Base-by-base conservation (phyloP, 352 stramenopile genomes). In the Globisporangium perplexum region DNA sequence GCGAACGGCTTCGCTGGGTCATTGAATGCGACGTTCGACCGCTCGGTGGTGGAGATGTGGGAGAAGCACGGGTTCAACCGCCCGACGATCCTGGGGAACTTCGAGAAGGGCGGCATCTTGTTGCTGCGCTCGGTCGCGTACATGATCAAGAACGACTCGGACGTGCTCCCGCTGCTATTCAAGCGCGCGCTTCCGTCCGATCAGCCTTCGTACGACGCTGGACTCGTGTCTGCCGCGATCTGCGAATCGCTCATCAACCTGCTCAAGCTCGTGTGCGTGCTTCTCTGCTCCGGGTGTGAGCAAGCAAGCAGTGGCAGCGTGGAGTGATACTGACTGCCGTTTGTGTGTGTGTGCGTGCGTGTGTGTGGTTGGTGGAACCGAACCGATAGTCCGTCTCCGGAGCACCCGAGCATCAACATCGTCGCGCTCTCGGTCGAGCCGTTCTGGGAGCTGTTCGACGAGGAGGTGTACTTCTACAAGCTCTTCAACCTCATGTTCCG, bases 401-500 rank as follows among this genome's bases (percentile, higher is more conserved):
- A 87, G 44, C 53, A 83, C 38, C 66, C 76, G 1, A 74, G 71
- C 17, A 82, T 94, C 43, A 84, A 94, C 55, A 85, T 92, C 28
- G 71, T 90, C 11, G 63, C 78, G 33, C 70, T 94, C 44, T 91
- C 83, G 1, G 57, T 84, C 39, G 79, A 94, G 50, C 83, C 83
- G 20, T 91, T 89, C 49, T 94, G 83, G 83, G 69, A 92, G 42
- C 57, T 94, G 10, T 87, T 94, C 61, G 77, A 88, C 24, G 83
- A 94, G 54, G 76, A 89, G 12, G 65, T 65, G 33, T 89, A 86
- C 55, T 92, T 94, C 49, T 65, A 76, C 51, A 90, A 90, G 52
- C 55, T 92, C 8, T 94, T 94, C 52, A 67, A 71, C 52, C 65
- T 88, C 33, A 81, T 87, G 68, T 79, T 90, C 42, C 70, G 86